Conservation (phyloP, 352 stramenopile genomes). For the Phytophthora palmivora region DNA sequence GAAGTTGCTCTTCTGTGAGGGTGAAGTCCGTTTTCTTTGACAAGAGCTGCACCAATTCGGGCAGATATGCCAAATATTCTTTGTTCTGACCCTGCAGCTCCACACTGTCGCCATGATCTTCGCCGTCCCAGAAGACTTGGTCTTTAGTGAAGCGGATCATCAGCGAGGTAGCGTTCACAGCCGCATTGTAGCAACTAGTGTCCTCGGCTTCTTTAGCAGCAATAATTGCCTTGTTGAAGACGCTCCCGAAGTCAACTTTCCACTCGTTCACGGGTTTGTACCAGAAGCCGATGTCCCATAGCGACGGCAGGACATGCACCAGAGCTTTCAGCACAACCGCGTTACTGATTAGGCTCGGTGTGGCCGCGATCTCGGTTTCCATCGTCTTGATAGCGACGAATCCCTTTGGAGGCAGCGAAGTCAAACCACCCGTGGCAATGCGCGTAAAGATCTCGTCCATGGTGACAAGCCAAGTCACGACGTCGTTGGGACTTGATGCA, state of each 20-base stretch:
- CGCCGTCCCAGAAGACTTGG: conserved; percentile 55
- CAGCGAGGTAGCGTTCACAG: conserved; percentile 59
- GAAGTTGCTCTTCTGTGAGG: conserved; percentile 49
- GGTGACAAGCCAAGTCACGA: conserved; percentile 40
- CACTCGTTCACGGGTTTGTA: conserved; percentile 50
- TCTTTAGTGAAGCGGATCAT: conserved; percentile 79
- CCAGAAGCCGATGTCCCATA: conserved; percentile 66
- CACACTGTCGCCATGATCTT: conserved; percentile 40
- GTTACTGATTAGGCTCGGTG: conserved; percentile 33
- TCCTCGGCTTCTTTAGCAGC: conserved; percentile 31
- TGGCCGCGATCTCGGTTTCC: conserved; percentile 30
- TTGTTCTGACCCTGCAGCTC: conserved; percentile 30
- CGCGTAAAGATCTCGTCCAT: conserved; percentile 55
- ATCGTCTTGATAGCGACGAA: conserved; percentile 47
- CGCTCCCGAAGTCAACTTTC: conserved; percentile 36
- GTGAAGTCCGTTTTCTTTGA: conserved; percentile 32
- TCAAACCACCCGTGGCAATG: conserved; percentile 49
- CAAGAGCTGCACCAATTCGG: conserved; percentile 45
- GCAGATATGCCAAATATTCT: conserved; percentile 47
- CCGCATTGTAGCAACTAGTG: conserved; percentile 36
- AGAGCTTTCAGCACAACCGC: conserved; percentile 36
- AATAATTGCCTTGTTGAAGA: conserved; percentile 40
- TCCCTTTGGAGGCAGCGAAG: conserved; percentile 41
- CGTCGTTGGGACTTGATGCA: conserved; percentile 19
- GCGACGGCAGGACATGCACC: conserved; percentile 45